Conservation (phyloP, 306 rosid genomes). For the Alnus rubra region DNA sequence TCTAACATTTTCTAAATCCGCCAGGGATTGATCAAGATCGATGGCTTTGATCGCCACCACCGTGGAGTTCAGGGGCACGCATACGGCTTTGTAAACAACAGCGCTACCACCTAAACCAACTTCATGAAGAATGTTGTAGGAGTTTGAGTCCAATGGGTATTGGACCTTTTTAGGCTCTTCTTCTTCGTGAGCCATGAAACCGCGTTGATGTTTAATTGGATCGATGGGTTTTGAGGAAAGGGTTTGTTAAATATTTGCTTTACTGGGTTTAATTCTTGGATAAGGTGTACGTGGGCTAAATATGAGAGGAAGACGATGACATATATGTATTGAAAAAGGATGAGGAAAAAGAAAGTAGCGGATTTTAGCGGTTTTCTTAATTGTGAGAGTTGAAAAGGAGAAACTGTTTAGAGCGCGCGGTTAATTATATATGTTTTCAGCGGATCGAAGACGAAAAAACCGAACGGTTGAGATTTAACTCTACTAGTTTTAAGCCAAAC, state of each 20-base stretch:
- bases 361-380: conserved; percentile 39
- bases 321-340: neutral
- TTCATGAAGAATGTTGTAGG: conserved; percentile 42
- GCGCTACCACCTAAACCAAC: conserved; percentile 57
- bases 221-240: too few relatives aligned
- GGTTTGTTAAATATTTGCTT: neutral
- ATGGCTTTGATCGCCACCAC: conserved; percentile 67
- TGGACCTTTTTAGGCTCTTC: conserved; percentile 35
- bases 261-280: neutral
- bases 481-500: too few relatives aligned
- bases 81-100: conserved; percentile 61
- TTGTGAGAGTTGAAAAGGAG: conserved; percentile 39
- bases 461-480: conserved; percentile 19
- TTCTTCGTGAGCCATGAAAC: conserved; percentile 11
- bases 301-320: too few relatives aligned
- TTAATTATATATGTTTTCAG: too few relatives aligned
- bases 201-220: neutral
- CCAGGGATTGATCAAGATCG: conserved; percentile 48
- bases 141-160: conserved; percentile 48
- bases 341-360: neutral
- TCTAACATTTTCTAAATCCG: conserved; percentile 43
- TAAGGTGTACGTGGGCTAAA: neutral
- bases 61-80: conserved; percentile 45
- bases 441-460: too few relatives aligned
- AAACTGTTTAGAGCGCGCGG: neutral